Evolutionary conservation across 1,284 basidiomycete species (phyloP).

Genomic region (Heterobasidion irregulare): DNA sequence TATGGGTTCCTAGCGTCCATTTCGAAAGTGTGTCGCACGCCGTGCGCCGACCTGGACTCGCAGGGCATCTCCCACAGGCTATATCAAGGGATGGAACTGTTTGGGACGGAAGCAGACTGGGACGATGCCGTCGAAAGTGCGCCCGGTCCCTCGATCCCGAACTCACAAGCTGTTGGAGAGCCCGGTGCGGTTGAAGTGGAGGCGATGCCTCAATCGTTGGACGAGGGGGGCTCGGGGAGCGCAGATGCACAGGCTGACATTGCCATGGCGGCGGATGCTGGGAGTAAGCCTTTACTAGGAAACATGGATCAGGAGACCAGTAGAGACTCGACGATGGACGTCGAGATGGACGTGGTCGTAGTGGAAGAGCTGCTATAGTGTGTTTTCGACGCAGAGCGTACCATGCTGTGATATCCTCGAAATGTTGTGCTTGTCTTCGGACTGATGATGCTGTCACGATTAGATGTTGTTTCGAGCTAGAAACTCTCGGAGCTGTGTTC

Average conservation of each 20-base stretch:
- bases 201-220: background rate
- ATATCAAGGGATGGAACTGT: slow-evolving; percentile 6
- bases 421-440: background rate
- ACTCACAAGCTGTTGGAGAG: background rate
- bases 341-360: background rate
- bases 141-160: background rate
- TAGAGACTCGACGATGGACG: background rate
- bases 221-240: background rate
- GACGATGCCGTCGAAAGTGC: slow-evolving; percentile 1
- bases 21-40: slow-evolving; percentile 9
- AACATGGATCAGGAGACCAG: background rate
- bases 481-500: background rate
- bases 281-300: background rate
- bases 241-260: background rate
- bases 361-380: background rate
- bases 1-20: slow-evolving; percentile 15
- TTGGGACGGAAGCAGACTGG: background rate
- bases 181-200: background rate
- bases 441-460: background rate
- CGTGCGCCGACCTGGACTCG: slow-evolving; percentile 19
- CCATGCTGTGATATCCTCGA: background rate
- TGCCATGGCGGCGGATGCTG: background rate
- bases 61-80: slow-evolving; percentile 16
- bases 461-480: background rate
- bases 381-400: background rate